Percentiles rank a stretch among this genome's conserved stretches.
phyloP scores from a whole-genome alignment of 176 grass and related monocot genomes.

The Bolboschoenus planiculmis region DNA sequence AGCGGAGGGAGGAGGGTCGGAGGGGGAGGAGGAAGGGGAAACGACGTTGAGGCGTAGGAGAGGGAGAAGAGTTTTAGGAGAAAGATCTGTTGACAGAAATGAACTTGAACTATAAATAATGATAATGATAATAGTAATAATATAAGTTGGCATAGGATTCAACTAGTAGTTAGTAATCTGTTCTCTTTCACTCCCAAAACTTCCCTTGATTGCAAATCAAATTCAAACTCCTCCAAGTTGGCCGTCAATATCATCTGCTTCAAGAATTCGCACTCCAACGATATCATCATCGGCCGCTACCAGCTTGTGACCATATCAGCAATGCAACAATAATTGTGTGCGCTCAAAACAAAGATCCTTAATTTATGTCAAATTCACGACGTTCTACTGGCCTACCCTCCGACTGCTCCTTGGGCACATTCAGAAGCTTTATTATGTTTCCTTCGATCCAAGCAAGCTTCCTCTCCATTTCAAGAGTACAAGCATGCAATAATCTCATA shows the following conservation, averaged over 20 bases:
- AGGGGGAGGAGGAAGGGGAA: no score
- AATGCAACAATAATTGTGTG: background rate
- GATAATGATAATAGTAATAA: no score
- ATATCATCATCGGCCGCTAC: background rate
- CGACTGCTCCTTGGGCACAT: background rate
- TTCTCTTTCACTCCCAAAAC: background rate
- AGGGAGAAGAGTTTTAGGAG: no score
- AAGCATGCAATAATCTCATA: slow-evolving; percentile 55
- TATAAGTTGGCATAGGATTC: no score
- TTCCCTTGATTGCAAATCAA: background rate
- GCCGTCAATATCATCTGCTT: background rate
- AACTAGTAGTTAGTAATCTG: no score
- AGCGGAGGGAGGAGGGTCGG: no score
- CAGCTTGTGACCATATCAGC: background rate
- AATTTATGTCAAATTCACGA: slow-evolving; percentile 8
- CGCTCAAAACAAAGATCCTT: background rate
- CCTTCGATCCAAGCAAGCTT: slow-evolving; percentile 60
- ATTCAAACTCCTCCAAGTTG: background rate
- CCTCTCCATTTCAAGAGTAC: slow-evolving; percentile 70
- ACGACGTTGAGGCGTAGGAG: no score
- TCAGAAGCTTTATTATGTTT: slow-evolving; percentile 28
- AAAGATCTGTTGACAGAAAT: no score
- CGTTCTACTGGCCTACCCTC: background rate
- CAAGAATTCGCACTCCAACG: background rate
- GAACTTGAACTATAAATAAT: no score